Evolutionary conservation across 2,329 filamentous ascomycete species (phyloP).

Genomic region (Akanthomyces uredinophilus): DNA sequence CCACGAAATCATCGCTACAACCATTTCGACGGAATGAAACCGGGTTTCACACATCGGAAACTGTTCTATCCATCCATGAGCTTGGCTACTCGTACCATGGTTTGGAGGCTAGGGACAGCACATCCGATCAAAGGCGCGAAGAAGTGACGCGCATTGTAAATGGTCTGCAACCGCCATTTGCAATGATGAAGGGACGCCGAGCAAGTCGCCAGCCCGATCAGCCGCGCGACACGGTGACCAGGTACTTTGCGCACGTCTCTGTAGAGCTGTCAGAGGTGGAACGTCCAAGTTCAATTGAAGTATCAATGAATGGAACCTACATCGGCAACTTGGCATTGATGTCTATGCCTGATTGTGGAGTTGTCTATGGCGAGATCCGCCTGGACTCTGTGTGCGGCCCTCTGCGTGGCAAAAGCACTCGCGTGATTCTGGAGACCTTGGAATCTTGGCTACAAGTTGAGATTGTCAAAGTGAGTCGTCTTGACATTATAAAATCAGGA

Average conservation of each 20-base stretch:
- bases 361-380: slow-evolving; percentile 30
- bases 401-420: neutral
- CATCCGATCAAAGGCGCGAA: slow-evolving; percentile 24
- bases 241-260: slow-evolving; percentile 32
- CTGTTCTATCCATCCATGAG: slow-evolving; percentile 27
- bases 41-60: slow-evolving; percentile 38
- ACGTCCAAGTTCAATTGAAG: slow-evolving; percentile 30
- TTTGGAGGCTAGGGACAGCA: slow-evolving; percentile 32
- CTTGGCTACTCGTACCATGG: slow-evolving; percentile 38
- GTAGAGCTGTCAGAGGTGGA: slow-evolving; percentile 32
- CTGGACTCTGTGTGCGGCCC: slow-evolving; percentile 41
- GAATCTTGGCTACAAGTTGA: slow-evolving; percentile 24
- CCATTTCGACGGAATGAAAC: slow-evolving; percentile 42
- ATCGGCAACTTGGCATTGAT: slow-evolving; percentile 33
- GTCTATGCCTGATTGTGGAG: slow-evolving; percentile 30
- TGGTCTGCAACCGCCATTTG: slow-evolving; percentile 24
- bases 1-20: slow-evolving; percentile 40
- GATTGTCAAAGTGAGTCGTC: slow-evolving; percentile 27
- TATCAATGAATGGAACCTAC: slow-evolving; percentile 29
- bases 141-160: slow-evolving; percentile 31
- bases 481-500: neutral
- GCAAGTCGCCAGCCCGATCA: neutral
- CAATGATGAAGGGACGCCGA: neutral
- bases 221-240: slow-evolving; percentile 13
- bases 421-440: neutral